These are phyloP conservation scores for Lithohypha guttulata DNA, from an alignment of 2,329 filamentous ascomycete species.

Conservation along the genomic window DNA sequence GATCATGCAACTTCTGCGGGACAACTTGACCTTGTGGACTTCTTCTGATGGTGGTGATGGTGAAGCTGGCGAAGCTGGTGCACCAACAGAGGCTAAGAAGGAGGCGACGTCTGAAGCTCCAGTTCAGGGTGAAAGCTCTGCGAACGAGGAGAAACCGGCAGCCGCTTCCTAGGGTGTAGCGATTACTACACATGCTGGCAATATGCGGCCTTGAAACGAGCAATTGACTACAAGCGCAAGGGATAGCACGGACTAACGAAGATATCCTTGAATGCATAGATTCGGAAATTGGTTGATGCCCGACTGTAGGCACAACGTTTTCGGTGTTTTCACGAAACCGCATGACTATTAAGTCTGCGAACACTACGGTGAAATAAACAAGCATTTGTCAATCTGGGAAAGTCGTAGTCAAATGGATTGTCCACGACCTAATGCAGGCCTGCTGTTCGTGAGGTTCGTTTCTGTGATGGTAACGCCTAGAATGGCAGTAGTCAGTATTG, in stretches of 20 bases:
- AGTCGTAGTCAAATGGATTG: conserved; percentile 1
- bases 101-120: conserved; percentile 39
- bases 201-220: conserved; percentile 7
- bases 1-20: conserved; percentile 97
- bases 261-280: conserved; percentile 8
- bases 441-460: too few relatives aligned
- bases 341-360: conserved; percentile 12
- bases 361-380: conserved; percentile 1
- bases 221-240: conserved; percentile 9
- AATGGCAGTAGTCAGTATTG: too few relatives aligned
- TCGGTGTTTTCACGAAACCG: conserved; percentile 15
- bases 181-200: not conserved
- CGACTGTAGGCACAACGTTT: not conserved
- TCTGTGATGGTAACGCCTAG: too few relatives aligned
- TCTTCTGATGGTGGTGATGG: conserved; percentile 79
- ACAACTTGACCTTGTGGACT: conserved; percentile 97
- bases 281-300: conserved; percentile 5
- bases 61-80: conserved; percentile 52
- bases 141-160: conserved; percentile 30
- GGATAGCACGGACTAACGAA: not conserved
- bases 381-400: conserved; percentile 1
- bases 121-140: conserved; percentile 31
- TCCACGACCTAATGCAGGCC: not conserved
- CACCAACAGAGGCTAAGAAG: conserved; percentile 53
- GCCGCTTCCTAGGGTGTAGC: conserved; percentile 15